These are phyloP conservation scores for Candida michaelii DNA, from an alignment of 805 yeast genomes.

Conservation along the genomic window DNA sequence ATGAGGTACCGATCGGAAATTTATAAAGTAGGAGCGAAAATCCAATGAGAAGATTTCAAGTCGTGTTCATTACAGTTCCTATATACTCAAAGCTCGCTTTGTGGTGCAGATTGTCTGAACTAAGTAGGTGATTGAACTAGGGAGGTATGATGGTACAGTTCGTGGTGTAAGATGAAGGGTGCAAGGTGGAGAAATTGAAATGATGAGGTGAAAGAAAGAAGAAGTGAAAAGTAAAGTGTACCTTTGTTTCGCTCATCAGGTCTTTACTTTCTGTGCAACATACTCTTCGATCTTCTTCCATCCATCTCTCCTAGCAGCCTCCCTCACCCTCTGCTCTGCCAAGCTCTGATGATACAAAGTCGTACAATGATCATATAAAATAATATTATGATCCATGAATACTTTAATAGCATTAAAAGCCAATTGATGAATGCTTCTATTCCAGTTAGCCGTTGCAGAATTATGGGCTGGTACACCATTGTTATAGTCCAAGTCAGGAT, in stretches of 20 bases:
- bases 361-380: slow-evolving; percentile 90
- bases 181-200: too few relatives aligned
- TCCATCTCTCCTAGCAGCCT: slow-evolving; percentile 59
- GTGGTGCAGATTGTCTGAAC: too few relatives aligned
- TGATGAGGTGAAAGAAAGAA: too few relatives aligned
- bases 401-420: slow-evolving; percentile 89
- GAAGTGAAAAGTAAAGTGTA: too few relatives aligned
- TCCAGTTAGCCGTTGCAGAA: slow-evolving; percentile 73
- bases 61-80: slow-evolving; percentile 6
- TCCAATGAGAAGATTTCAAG: neutral
- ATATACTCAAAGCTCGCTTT: slow-evolving; percentile 1
- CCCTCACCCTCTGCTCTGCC: slow-evolving; percentile 68
- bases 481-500: slow-evolving; percentile 28
- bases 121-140: too few relatives aligned
- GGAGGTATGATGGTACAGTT: too few relatives aligned
- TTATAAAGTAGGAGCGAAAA: too few relatives aligned
- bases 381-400: slow-evolving; percentile 90
- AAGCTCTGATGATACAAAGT: slow-evolving; percentile 76
- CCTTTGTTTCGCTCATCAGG: too few relatives aligned
- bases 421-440: slow-evolving; percentile 85
- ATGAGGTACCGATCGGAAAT: too few relatives aligned
- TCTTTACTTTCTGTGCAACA: slow-evolving; percentile 9
- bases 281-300: slow-evolving; percentile 66
- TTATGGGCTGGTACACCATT: slow-evolving; percentile 41
- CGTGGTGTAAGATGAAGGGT: too few relatives aligned